Conservation (phyloP, 192 early-diverging fungal species). For the Backusella morwellensis region DNA sequence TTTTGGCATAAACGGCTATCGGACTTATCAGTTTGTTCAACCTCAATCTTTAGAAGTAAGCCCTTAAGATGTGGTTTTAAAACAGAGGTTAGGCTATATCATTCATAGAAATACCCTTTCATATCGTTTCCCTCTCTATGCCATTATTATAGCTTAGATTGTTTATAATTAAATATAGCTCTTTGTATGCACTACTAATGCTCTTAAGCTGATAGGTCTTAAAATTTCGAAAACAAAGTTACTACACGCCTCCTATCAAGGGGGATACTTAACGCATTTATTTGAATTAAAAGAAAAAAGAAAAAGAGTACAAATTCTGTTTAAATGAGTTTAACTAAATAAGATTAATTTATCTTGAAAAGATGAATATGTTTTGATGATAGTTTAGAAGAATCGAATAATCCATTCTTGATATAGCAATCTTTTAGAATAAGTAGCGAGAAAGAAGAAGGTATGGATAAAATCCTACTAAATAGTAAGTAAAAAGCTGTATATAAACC, state of each 20-base stretch:
- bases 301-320: background rate
- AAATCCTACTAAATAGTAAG: too few relatives aligned
- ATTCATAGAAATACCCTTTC: too few relatives aligned
- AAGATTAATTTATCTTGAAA: background rate
- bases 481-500: too few relatives aligned
- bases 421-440: background rate
- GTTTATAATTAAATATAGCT: background rate
- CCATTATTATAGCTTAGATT: too few relatives aligned
- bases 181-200: background rate
- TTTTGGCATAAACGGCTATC: background rate
- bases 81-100: background rate
- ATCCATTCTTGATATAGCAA: background rate
- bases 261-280: background rate
- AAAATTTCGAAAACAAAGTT: background rate
- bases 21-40: background rate
- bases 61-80: background rate
- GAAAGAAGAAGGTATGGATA: too few relatives aligned
- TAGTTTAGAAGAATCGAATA: background rate
- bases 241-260: background rate
- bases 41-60: background rate
- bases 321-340: background rate
- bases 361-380: background rate
- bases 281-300: background rate
- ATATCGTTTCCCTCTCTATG: too few relatives aligned
- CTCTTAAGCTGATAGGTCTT: background rate